A percentile compares a stretch with the other conserved stretches of the same genome.
Evolutionary conservation across 1,284 basidiomycete genomes (phyloP).

Genomic region (Tilletia horrida): DNA sequence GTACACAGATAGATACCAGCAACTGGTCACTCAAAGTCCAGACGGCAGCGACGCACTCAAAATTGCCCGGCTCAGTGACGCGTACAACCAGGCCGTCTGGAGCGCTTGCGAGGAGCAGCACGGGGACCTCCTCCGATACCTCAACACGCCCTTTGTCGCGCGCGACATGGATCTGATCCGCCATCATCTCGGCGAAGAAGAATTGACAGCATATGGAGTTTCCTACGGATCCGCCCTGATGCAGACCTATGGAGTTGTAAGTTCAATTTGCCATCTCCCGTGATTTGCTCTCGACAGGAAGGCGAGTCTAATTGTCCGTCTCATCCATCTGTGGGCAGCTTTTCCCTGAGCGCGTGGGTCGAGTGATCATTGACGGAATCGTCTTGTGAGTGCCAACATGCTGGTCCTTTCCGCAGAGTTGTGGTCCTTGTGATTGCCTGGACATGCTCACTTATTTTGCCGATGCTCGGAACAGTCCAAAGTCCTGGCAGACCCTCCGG

Average conservation of each 20-base stretch:
- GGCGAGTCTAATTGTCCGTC: too few relatives aligned
- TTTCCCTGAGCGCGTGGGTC: conserved; percentile 26
- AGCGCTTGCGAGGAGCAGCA: conserved; percentile 24
- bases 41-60: background rate
- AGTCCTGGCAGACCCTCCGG: conserved; percentile 26
- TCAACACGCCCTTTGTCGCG: conserved; percentile 30
- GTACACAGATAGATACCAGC: conserved; percentile 28
- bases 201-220: conserved; percentile 28
- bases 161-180: conserved; percentile 31
- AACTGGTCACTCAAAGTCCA: conserved; percentile 13
- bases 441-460: conserved; percentile 20
- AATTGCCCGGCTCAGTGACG: background rate
- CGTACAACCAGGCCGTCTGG: conserved; percentile 24
- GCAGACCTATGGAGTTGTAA: background rate
- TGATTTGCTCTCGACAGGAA: conserved; percentile 30
- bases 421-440: too few relatives aligned
- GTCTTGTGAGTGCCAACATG: conserved; percentile 28
- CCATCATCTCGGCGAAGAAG: conserved; percentile 23
- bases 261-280: background rate
- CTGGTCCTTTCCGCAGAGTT: too few relatives aligned
- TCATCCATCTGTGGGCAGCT: too few relatives aligned
- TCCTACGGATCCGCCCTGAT: background rate
- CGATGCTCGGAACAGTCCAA: conserved; percentile 29
- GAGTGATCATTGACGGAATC: conserved; percentile 29
- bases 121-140: conserved; percentile 23